Percentiles rank a stretch among this genome's conserved stretches.
phyloP scores from a whole-genome alignment of 495 filamentous ascomycete species.

The Penicillium silybi region DNA sequence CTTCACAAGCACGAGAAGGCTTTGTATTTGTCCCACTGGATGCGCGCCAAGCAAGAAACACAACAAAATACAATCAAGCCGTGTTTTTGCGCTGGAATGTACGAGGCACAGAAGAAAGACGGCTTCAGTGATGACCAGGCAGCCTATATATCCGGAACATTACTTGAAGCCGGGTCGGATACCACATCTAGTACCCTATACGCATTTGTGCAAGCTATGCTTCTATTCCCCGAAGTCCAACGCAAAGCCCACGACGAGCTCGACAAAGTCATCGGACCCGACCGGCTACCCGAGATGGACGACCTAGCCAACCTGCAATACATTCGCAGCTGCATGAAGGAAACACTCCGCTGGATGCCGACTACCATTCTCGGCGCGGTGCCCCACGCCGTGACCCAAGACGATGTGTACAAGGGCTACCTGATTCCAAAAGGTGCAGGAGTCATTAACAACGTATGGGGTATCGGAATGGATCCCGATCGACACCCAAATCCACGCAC shows the following conservation, averaged over 20 bases:
- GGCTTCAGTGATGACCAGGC: constrained; percentile 33
- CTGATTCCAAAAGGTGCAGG: constrained; percentile 44
- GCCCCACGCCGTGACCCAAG: constrained; percentile 51
- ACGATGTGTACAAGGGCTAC: constrained; percentile 52
- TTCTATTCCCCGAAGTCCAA: constrained; percentile 41
- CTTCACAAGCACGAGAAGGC: constrained; percentile 26
- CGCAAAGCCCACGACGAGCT: constrained; percentile 50
- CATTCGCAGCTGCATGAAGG: constrained; percentile 34
- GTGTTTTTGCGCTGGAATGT: constrained; percentile 29
- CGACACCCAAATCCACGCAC: constrained; percentile 46
- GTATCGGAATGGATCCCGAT: constrained; percentile 41
- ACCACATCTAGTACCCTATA: constrained; percentile 37
- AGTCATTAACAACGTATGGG: constrained; percentile 45
- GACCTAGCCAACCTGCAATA: constrained; percentile 32
- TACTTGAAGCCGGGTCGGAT: constrained; percentile 43
- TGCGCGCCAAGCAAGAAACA: constrained; percentile 31
- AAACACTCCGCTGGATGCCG: constrained; percentile 41
- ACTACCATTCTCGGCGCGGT: constrained; percentile 43
- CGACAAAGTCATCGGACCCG: constrained; percentile 21
- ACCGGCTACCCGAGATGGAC: constrained; percentile 22
- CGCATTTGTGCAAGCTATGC: constrained; percentile 42
- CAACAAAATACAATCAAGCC: constrained; percentile 26
- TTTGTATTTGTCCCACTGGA: constrained; percentile 38
- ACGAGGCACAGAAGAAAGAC: constrained; percentile 30
- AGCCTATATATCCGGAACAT: constrained; percentile 38